Evolutionary conservation across 2,329 filamentous ascomycete species (phyloP), one percentile per base, ranked within the genome.

Genomic region (Fusarium sarcochroum): DNA sequence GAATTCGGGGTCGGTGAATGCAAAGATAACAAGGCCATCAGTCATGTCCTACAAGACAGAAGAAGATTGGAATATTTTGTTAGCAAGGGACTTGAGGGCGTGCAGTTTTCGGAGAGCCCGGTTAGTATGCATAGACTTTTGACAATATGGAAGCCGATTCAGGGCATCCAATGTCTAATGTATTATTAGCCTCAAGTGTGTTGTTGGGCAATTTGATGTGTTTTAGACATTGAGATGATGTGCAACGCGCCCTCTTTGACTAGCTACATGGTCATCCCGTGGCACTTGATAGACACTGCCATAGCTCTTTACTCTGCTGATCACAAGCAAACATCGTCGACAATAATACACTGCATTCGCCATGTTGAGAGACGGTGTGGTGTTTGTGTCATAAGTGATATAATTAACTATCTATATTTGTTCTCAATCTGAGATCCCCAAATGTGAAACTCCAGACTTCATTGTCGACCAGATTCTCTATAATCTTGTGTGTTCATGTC

Each of bases 361-460:
- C n/a, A 20, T 7, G 11, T 20, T 10, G 10, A 40, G 13, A 17
- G 11, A 7, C 18, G 27, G 18, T n/a, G 11, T 11, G 25, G 8
- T 4, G 20, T 18, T 35, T 32, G 15, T 51, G 14, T 54, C 42
- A 25, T 40, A 46, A 59, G 49, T 55, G 44, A 32, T 63, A 34
- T 47, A 59, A 69, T 69, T 69, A 66, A 69, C 34, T 63, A 54
- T 69, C 48, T 69, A 63, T 67, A 37, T 21, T 42, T 63, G 37
- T 52, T 52, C 37, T 50, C 66, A 70, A 63, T 69, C 38, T 67
- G 66, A 67, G 30, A 45, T 52, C 32, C 34, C 44, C 48, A 42
- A 41, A 48, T 32, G 40, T 51, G 52, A 66, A 69, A 58, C 61
- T 66, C 56, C 66, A 49, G 51, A 37, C 56, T 48, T 58, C 51